Conservation (phyloP, 163 green algal species). For the Prototheca wickerhamii region DNA sequence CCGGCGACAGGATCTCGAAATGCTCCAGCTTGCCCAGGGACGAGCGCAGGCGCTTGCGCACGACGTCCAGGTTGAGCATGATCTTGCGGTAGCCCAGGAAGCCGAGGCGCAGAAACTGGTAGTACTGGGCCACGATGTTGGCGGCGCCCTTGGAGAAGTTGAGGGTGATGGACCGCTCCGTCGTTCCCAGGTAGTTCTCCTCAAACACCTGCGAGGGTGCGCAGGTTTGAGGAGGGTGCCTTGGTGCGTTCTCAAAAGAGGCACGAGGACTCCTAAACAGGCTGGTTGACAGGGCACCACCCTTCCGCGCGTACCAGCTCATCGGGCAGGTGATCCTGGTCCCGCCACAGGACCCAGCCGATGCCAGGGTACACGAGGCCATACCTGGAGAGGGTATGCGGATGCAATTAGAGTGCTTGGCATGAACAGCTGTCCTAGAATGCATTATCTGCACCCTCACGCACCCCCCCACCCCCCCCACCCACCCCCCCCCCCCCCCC, state of each 20-base stretch:
- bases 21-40: constrained; percentile 28
- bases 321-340: constrained; percentile 36
- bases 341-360: constrained; percentile 52
- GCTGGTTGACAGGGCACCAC: neutral
- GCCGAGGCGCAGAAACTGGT: constrained; percentile 53
- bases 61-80: constrained; percentile 42
- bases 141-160: constrained; percentile 55
- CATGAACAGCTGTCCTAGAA: neutral
- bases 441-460: neutral
- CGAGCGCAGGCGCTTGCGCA: constrained; percentile 28
- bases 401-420: neutral
- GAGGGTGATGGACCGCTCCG: constrained; percentile 53
- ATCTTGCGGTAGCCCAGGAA: constrained; percentile 46
- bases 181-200: constrained; percentile 35
- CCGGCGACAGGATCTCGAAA: constrained; percentile 37
- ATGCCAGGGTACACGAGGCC: constrained; percentile 56
- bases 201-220: constrained; percentile 4
- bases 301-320: neutral
- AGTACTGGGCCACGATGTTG: constrained; percentile 52
- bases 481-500: no score
- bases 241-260: neutral
- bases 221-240: neutral
- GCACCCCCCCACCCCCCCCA: no score
- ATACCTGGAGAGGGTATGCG: constrained; percentile 28
- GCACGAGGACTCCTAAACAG: neutral